These are phyloP conservation scores for Zea mays DNA, from an alignment of 176 grass and related monocot genomes.

Conservation along the genomic window DNA sequence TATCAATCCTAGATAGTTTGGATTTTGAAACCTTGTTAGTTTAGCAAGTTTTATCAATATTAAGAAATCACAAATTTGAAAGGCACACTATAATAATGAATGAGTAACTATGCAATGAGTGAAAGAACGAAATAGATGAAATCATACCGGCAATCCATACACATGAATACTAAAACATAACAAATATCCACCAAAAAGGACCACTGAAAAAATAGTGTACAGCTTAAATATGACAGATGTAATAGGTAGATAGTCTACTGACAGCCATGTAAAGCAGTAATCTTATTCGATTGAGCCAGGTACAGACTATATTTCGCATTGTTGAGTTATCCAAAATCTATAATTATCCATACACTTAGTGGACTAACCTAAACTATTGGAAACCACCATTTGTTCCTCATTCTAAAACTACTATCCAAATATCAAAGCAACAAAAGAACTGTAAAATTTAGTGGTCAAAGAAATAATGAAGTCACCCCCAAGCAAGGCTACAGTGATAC, in stretches of 20 bases:
- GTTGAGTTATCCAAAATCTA: background rate
- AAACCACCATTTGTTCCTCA: background rate
- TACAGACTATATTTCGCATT: background rate
- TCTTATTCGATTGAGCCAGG: background rate
- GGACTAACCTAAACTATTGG: background rate
- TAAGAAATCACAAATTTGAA: constrained; percentile 15
- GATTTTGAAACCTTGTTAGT: background rate
- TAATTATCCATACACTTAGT: background rate
- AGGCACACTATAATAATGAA: background rate
- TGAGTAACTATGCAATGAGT: background rate
- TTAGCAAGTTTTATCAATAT: background rate
- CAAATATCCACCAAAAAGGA: background rate
- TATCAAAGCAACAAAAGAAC: background rate
- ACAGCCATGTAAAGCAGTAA: constrained; percentile 11
- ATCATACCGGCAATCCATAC: background rate
- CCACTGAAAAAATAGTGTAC: background rate
- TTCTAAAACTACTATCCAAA: background rate
- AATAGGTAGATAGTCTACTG: background rate
- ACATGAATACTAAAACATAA: constrained; percentile 6
- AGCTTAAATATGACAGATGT: background rate
- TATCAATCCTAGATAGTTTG: background rate
- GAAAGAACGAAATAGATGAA: background rate
- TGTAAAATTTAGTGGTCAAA: background rate
- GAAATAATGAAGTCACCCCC: background rate
- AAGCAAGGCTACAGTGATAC: background rate